These are phyloP conservation scores for Myriangium duriaei DNA, from an alignment of 2,329 filamentous ascomycete genomes.

Conservation along the genomic window DNA sequence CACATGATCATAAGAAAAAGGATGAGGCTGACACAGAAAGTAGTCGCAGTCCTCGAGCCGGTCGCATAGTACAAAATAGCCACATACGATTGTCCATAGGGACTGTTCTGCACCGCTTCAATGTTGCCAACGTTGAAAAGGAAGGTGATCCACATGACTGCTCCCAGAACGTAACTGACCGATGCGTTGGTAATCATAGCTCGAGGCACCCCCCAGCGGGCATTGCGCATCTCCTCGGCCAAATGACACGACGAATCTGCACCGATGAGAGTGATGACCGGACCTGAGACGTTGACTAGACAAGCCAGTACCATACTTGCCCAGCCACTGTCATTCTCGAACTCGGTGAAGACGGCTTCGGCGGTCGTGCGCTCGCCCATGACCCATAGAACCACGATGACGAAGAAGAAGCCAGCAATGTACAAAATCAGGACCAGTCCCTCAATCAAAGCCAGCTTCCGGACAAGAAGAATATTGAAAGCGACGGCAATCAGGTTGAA, in stretches of 20 bases:
- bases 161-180: slow-evolving; percentile 30
- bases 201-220: slow-evolving; percentile 22
- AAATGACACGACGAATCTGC: slow-evolving; percentile 14
- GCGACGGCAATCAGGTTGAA: slow-evolving; percentile 14
- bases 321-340: slow-evolving; percentile 36
- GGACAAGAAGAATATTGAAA: slow-evolving; percentile 26
- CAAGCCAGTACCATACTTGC: slow-evolving; percentile 18
- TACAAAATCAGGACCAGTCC: slow-evolving; percentile 19
- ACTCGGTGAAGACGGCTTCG: slow-evolving; percentile 34
- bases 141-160: slow-evolving; percentile 30
- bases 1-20: slow-evolving; percentile 22
- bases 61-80: slow-evolving; percentile 25
- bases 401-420: slow-evolving; percentile 14
- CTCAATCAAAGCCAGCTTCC: slow-evolving; percentile 15
- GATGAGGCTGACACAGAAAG: slow-evolving; percentile 21
- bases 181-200: slow-evolving; percentile 29
- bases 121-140: slow-evolving; percentile 25
- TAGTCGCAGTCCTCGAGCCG: slow-evolving; percentile 21
- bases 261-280: slow-evolving; percentile 10
- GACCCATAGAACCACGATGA: slow-evolving; percentile 23
- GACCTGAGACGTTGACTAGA: slow-evolving; percentile 11
- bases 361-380: slow-evolving; percentile 30
- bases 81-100: slow-evolving; percentile 22
- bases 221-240: slow-evolving; percentile 21
- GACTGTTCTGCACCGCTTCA: slow-evolving; percentile 17